phyloP scores from a whole-genome alignment of 2,329 filamentous ascomycete genomes.

The Fusarium xylarioides region DNA sequence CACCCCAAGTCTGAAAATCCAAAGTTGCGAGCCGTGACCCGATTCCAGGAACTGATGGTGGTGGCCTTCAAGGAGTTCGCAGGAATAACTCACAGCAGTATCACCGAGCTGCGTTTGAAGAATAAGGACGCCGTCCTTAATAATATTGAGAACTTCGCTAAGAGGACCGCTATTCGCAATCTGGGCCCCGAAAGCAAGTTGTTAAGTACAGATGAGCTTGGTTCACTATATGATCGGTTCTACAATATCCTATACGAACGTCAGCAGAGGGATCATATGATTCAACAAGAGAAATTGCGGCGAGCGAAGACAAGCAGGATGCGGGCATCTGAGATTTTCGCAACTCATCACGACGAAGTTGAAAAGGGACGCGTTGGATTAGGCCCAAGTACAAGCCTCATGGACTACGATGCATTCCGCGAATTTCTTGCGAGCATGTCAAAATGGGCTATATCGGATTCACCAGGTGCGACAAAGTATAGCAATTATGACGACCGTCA shows the following conservation, averaged over 20 bases:
- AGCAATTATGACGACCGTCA: slow-evolving; percentile 59
- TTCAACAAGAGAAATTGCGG: slow-evolving; percentile 78
- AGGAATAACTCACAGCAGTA: slow-evolving; percentile 90
- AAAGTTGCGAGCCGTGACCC: slow-evolving; percentile 91
- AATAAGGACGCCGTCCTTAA: slow-evolving; percentile 95
- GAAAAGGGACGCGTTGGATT: slow-evolving; percentile 89
- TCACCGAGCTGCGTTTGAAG: slow-evolving; percentile 86
- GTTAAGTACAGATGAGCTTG: slow-evolving; percentile 83
- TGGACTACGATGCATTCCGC: slow-evolving; percentile 97
- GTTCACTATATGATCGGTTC: slow-evolving; percentile 92
- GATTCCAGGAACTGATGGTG: slow-evolving; percentile 98
- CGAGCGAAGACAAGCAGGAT: slow-evolving; percentile 67
- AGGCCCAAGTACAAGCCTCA: slow-evolving; percentile 87
- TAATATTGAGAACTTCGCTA: slow-evolving; percentile 97
- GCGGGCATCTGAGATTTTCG: slow-evolving; percentile 51
- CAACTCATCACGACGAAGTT: slow-evolving; percentile 59
- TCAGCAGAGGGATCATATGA: slow-evolving; percentile 80
- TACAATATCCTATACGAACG: slow-evolving; percentile 92
- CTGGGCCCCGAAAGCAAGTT: slow-evolving; percentile 96
- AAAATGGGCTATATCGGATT: slow-evolving; percentile 93
- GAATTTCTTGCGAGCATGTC: slow-evolving; percentile 91
- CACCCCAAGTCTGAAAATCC: slow-evolving; percentile 96
- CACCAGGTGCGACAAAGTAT: slow-evolving; percentile 67
- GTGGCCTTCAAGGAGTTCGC: slow-evolving; percentile 99
- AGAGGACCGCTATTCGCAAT: slow-evolving; percentile 94